A percentile compares a stretch with the other conserved stretches of the same genome.
These are phyloP conservation scores for Suhomyces wounanorum DNA, from an alignment of 1,139 yeast species.

Conservation along the genomic window DNA sequence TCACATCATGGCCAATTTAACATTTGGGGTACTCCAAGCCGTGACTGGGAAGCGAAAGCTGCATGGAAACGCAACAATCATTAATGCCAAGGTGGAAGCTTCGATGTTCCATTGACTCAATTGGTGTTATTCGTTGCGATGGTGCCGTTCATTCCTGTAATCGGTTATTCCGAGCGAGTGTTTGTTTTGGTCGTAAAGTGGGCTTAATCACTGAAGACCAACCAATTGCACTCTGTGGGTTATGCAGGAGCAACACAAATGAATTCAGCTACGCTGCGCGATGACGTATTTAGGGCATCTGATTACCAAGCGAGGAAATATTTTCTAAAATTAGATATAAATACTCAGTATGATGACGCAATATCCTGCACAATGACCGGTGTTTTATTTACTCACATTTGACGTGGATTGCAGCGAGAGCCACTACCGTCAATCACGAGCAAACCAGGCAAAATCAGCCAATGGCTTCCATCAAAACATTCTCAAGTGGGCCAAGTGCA, in stretches of 20 bases:
- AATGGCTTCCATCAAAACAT: not conserved
- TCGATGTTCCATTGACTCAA: not conserved
- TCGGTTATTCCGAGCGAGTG: not conserved
- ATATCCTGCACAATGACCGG: not conserved
- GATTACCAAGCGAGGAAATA: not conserved
- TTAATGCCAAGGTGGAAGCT: not conserved
- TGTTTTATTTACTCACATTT: not conserved
- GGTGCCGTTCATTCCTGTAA: not conserved
- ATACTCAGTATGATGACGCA: not conserved
- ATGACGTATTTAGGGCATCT: not conserved
- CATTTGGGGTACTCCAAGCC: not conserved
- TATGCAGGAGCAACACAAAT: not conserved
- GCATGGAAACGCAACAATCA: not conserved
- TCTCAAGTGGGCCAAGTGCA: not conserved
- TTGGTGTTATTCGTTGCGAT: not conserved
- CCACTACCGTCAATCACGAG: too few relatives aligned
- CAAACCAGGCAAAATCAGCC: not conserved
- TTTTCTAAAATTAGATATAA: not conserved
- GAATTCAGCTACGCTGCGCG: not conserved
- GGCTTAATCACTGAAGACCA: not conserved
- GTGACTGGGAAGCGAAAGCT: not conserved
- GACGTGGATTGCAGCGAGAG: not conserved
- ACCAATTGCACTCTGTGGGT: not conserved
- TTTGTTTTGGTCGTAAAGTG: not conserved
- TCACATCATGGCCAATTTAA: not conserved